Percentiles rank a stretch among this genome's conserved stretches.
phyloP scores from a whole-genome alignment of 306 rosid genomes.

The Glycine soja region DNA sequence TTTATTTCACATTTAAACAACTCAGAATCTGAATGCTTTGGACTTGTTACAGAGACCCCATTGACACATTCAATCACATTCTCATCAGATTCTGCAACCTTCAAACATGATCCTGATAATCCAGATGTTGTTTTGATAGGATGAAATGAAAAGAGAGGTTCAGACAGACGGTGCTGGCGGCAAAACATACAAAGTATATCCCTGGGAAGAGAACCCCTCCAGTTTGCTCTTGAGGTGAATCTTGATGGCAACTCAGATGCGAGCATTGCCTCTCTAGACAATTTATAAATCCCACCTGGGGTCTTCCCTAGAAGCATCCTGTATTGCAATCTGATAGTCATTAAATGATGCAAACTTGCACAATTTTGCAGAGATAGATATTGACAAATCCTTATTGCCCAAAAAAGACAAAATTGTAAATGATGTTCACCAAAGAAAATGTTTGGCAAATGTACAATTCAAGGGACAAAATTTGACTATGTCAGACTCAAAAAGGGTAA shows the following conservation, averaged over 20 bases:
- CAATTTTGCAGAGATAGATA: slow-evolving; percentile 29
- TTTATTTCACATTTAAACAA: slow-evolving; percentile 71
- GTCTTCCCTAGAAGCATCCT: slow-evolving; percentile 91
- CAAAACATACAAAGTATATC: slow-evolving; percentile 82
- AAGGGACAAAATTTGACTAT: slow-evolving; percentile 21
- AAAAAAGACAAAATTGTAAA: slow-evolving; percentile 14
- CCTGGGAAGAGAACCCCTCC: slow-evolving; percentile 91
- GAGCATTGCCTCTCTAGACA: slow-evolving; percentile 86
- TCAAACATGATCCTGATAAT: slow-evolving; percentile 59
- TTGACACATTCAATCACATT: slow-evolving; percentile 49
- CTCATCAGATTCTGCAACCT: slow-evolving; percentile 53
- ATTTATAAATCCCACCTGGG: slow-evolving; percentile 83
- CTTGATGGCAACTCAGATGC: slow-evolving; percentile 76
- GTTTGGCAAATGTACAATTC: slow-evolving; percentile 33
- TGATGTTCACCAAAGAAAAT: not conserved
- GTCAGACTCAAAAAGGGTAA: not conserved
- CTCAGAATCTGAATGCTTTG: slow-evolving; percentile 52
- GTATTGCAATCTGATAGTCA: slow-evolving; percentile 48
- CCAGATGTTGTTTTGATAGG: slow-evolving; percentile 55
- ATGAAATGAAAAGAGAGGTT: slow-evolving; percentile 67
- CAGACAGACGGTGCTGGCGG: slow-evolving; percentile 84
- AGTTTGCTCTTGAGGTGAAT: slow-evolving; percentile 74
- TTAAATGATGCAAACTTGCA: slow-evolving; percentile 40
- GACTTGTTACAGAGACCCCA: slow-evolving; percentile 52
- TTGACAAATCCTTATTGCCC: slow-evolving; percentile 17